A percentile compares a stretch with the other conserved stretches of the same genome.
These are phyloP conservation scores for Hypoxylon sp. DNA, from an alignment of 2,329 filamentous ascomycete genomes.

Conservation along the genomic window DNA sequence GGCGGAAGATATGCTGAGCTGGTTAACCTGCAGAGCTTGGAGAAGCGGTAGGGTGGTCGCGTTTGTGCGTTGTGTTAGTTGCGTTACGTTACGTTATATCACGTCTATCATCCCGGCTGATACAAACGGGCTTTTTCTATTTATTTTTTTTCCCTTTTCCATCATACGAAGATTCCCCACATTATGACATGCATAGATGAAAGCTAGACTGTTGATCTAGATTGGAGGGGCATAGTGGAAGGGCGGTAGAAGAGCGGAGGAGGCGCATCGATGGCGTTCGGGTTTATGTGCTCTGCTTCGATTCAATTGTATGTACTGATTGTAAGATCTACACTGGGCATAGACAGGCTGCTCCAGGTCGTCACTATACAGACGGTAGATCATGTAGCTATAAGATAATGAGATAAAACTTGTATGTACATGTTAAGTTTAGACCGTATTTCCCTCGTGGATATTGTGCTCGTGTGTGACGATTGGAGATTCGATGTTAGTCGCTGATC, in stretches of 20 bases:
- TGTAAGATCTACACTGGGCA: constrained; percentile 8
- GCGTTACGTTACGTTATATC: neutral
- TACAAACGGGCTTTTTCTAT: neutral
- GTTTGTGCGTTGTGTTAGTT: constrained; percentile 8
- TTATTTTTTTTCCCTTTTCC: neutral
- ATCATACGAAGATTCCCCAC: constrained; percentile 17
- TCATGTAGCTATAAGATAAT: constrained; percentile 19
- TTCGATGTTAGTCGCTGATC: neutral
- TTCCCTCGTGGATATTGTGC: neutral
- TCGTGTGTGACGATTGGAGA: neutral
- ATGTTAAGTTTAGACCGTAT: neutral
- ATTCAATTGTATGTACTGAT: neutral
- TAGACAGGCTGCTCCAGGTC: neutral
- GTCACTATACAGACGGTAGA: neutral
- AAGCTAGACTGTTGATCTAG: constrained; percentile 6
- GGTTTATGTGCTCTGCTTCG: neutral
- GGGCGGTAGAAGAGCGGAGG: neutral
- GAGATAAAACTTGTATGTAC: constrained; percentile 11
- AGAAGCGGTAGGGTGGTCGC: constrained; percentile 60
- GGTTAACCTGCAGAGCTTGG: constrained; percentile 84
- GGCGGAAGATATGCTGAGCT: constrained; percentile 83
- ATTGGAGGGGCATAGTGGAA: constrained; percentile 6
- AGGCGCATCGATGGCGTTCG: constrained; percentile 13
- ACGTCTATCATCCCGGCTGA: neutral
- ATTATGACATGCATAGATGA: constrained; percentile 14